phyloP scores from a whole-genome alignment of 768 basidiomycete species.

The Fistulinella prunicolor region DNA sequence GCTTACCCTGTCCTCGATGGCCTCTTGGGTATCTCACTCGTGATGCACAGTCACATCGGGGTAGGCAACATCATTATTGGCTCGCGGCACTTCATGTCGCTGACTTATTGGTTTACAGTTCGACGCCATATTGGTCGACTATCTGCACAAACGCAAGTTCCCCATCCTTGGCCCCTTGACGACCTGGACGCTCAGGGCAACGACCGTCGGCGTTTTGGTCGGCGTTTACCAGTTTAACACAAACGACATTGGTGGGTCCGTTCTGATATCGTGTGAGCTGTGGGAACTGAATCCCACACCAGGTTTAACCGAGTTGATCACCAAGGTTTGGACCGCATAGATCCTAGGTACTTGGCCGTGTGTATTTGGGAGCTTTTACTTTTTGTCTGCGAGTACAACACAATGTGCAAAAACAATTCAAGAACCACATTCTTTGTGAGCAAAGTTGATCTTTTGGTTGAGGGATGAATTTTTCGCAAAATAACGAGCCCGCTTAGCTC shows the following conservation, averaged over 20 bases:
- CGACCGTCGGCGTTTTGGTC: conserved; percentile 78
- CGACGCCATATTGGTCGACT: conserved; percentile 77
- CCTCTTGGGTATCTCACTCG: conserved; percentile 77
- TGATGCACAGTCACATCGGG: conserved; percentile 96
- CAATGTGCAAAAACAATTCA: too few relatives aligned
- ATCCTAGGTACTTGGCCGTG: not conserved
- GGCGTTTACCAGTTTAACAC: conserved; percentile 99
- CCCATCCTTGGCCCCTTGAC: conserved; percentile 67
- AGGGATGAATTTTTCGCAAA: not conserved
- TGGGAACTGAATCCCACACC: conserved; percentile 1
- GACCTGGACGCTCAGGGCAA: conserved; percentile 74
- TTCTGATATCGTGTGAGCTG: conserved; percentile 1
- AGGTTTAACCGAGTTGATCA: conserved; percentile 87
- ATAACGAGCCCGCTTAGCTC: conserved; percentile 36
- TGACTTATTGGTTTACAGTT: conserved; percentile 45
- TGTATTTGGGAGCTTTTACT: not conserved
- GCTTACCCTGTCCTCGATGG: conserved; percentile 88
- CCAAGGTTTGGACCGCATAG: conserved; percentile 80
- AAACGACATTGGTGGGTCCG: conserved; percentile 87
- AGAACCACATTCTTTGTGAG: too few relatives aligned
- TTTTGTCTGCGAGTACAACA: not conserved
- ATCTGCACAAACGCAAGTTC: conserved; percentile 91
- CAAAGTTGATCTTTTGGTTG: too few relatives aligned
- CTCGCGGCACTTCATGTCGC: not conserved
- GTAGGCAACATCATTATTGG: conserved; percentile 39